Conservation (phyloP, 164 flowering plant genomes). For the Kingdonia uniflora region DNA sequence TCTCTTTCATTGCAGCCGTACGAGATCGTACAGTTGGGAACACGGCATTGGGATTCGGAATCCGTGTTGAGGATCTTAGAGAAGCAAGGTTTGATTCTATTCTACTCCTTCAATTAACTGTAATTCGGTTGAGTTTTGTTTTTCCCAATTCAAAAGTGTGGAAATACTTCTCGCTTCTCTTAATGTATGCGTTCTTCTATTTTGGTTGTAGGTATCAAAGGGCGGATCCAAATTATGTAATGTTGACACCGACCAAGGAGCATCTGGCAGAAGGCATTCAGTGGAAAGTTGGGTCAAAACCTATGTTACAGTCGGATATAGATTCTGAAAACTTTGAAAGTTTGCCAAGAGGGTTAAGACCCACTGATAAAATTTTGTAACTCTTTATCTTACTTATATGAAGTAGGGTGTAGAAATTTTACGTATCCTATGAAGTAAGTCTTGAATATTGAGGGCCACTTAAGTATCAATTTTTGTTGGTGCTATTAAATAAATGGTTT, state of each 20-base stretch:
- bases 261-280: slow-evolving; percentile 70
- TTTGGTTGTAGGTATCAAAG: slow-evolving; percentile 58
- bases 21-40: slow-evolving; percentile 52
- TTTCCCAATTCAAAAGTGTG: no score
- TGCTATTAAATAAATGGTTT: no score
- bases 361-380: slow-evolving; percentile 53
- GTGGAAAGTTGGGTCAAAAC: slow-evolving; percentile 55
- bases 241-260: slow-evolving; percentile 90
- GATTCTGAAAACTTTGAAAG: slow-evolving; percentile 53
- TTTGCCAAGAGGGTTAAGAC: slow-evolving; percentile 71
- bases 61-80: slow-evolving; percentile 71
- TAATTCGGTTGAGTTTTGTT: no score
- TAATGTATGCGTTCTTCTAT: not conserved
- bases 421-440: no score
- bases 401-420: no score
- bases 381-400: not conserved
- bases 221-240: slow-evolving; percentile 88
- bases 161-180: no score
- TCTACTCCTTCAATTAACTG: not conserved
- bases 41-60: slow-evolving; percentile 60
- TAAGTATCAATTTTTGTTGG: no score
- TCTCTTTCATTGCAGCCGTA: slow-evolving; percentile 37
- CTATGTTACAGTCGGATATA: slow-evolving; percentile 62
- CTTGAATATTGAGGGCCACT: no score
- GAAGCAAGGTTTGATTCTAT: slow-evolving; percentile 62